These are phyloP conservation scores for Anacardium occidentale DNA, from an alignment of 345 rosid genomes.

Conservation along the genomic window DNA sequence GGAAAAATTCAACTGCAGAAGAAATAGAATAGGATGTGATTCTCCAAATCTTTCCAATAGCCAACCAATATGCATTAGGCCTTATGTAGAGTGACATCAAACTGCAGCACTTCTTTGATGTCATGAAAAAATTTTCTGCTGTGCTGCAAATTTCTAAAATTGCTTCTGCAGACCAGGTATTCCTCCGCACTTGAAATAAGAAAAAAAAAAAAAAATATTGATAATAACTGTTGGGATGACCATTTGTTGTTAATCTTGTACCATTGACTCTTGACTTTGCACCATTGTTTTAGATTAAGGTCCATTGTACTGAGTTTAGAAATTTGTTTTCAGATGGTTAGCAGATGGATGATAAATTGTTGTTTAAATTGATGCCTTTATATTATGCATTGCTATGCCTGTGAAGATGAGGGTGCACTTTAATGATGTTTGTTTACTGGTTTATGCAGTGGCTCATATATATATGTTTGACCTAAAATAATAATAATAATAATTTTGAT, in stretches of 20 bases:
- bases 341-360: background rate
- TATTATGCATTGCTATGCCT: too few relatives aligned
- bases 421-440: too few relatives aligned
- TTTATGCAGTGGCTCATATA: too few relatives aligned
- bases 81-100: background rate
- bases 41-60: background rate
- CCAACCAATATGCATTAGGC: background rate
- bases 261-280: background rate
- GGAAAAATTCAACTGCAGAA: constrained; percentile 17
- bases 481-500: too few relatives aligned
- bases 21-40: background rate
- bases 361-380: too few relatives aligned
- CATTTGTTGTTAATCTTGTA: background rate
- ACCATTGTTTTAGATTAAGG: background rate
- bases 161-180: background rate
- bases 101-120: background rate
- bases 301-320: background rate
- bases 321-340: too few relatives aligned
- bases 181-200: background rate
- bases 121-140: background rate
- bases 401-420: too few relatives aligned
- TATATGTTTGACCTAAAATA: too few relatives aligned
- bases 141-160: background rate
- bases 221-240: background rate
- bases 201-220: background rate